Evolutionary conservation across 352 stramenopile genomes (phyloP).

Genomic region (Pythium aquatile): DNA sequence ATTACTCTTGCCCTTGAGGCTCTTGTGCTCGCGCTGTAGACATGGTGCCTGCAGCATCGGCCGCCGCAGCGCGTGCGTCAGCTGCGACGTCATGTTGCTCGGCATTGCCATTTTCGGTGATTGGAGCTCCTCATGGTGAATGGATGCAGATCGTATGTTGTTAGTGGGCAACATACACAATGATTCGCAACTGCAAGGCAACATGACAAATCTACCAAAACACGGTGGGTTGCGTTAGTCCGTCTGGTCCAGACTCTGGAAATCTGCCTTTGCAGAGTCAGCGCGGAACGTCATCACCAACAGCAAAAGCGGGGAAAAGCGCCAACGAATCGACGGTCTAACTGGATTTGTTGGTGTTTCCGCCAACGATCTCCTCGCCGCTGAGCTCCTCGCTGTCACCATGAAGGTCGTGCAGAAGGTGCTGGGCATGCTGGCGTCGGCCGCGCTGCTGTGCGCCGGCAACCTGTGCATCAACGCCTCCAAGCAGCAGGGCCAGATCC

Average conservation of each 20-base stretch:
- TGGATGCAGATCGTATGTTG: slow-evolving; percentile 6
- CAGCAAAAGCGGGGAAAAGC: neutral
- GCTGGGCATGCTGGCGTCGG: slow-evolving; percentile 62
- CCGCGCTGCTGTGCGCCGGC: slow-evolving; percentile 71
- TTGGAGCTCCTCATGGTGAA: neutral
- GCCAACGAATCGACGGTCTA: neutral
- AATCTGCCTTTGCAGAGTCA: slow-evolving; percentile 6
- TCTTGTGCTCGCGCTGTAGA: slow-evolving; percentile 55
- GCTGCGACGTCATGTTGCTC: slow-evolving; percentile 3
- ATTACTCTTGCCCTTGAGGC: slow-evolving; percentile 82
- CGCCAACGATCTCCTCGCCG: neutral
- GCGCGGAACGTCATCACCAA: neutral
- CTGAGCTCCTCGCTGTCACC: neutral
- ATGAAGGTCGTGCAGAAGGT: slow-evolving; percentile 37
- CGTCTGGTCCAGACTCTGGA: neutral
- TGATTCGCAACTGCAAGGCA: slow-evolving; percentile 7
- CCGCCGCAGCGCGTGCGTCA: slow-evolving; percentile 13
- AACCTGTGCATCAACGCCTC: slow-evolving; percentile 87
- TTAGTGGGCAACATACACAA: slow-evolving; percentile 2
- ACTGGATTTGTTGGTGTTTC: neutral
- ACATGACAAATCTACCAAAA: slow-evolving; percentile 13
- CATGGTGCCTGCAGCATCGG: slow-evolving; percentile 6
- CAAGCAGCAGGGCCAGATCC: slow-evolving; percentile 70
- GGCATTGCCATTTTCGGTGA: neutral
- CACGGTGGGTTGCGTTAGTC: slow-evolving; percentile 12